phyloP scores from a whole-genome alignment of 2,329 filamentous ascomycete genomes.

The Botryotinia globosa region DNA sequence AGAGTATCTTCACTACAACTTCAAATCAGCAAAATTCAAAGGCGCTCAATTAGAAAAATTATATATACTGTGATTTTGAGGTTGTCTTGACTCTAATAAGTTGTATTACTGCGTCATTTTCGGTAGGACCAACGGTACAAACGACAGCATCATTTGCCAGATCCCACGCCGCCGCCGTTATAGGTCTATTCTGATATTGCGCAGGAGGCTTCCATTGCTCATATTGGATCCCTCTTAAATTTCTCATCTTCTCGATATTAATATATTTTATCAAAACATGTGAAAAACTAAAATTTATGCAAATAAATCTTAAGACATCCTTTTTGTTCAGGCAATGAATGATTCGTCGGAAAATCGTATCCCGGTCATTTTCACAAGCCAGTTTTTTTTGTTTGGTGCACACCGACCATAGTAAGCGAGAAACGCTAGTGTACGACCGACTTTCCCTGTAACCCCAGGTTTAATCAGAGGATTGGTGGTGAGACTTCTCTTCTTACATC shows the following conservation, averaged over 20 bases:
- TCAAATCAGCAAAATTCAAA: conserved; percentile 34
- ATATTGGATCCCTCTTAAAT: conserved; percentile 76
- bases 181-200: conserved; percentile 48
- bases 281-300: conserved; percentile 14
- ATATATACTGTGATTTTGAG: conserved; percentile 37
- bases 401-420: conserved; percentile 6
- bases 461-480: conserved; percentile 6
- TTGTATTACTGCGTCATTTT: conserved; percentile 68
- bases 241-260: conserved; percentile 63
- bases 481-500: conserved; percentile 12
- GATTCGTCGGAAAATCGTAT: conserved; percentile 15
- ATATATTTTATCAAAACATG: conserved; percentile 8
- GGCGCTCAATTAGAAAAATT: not conserved
- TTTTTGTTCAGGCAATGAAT: conserved; percentile 16
- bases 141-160: conserved; percentile 72
- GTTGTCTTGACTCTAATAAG: conserved; percentile 56
- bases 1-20: conserved; percentile 40
- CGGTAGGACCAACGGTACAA: conserved; percentile 78
- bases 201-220: conserved; percentile 59
- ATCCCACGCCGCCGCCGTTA: conserved; percentile 86
- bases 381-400: conserved; percentile 19
- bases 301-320: conserved; percentile 13
- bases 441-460: conserved; percentile 18
- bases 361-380: conserved; percentile 29
- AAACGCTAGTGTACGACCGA: conserved; percentile 5